Percentiles rank a stretch among this genome's conserved stretches.
Evolutionary conservation across 2,329 filamentous ascomycete species (phyloP).

Genomic region (Cladosporium sp.): DNA sequence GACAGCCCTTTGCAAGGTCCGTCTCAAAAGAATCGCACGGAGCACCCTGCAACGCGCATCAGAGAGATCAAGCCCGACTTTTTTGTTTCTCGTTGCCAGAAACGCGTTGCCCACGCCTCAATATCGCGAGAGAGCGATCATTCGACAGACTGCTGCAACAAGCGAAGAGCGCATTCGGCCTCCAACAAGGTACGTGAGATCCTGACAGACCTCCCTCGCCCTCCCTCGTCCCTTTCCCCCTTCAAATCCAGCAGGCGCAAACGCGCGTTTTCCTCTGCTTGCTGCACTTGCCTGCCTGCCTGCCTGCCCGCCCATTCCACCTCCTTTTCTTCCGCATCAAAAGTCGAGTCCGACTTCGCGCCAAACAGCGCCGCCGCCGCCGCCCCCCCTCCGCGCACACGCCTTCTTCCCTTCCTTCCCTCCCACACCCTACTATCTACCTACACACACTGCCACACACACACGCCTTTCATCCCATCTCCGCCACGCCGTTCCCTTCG

Average conservation of each 20-base stretch:
- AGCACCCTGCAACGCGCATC: constrained; percentile 10
- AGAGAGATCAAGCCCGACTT: too few relatives aligned
- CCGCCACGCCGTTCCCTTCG: constrained; percentile 5
- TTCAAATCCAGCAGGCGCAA: too few relatives aligned
- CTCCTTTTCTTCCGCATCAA: constrained; percentile 9
- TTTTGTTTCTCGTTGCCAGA: constrained; percentile 1
- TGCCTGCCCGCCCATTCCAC: constrained; percentile 1
- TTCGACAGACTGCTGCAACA: too few relatives aligned
- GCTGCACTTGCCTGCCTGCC: background rate
- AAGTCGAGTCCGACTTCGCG: constrained; percentile 11
- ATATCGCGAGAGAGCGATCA: too few relatives aligned
- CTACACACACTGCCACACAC: background rate
- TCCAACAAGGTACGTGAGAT: too few relatives aligned
- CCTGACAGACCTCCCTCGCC: background rate
- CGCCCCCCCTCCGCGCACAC: background rate
- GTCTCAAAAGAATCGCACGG: constrained; percentile 1
- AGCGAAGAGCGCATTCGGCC: too few relatives aligned
- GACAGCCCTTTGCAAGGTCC: background rate
- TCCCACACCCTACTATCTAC: background rate
- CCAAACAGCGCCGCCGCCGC: background rate
- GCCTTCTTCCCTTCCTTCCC: background rate
- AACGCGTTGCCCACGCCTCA: constrained; percentile 4
- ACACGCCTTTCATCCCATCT: background rate
- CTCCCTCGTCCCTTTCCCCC: background rate
- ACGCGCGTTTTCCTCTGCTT: background rate